phyloP scores from a whole-genome alignment of 352 stramenopile species.

The Stramenopiles sp. region DNA sequence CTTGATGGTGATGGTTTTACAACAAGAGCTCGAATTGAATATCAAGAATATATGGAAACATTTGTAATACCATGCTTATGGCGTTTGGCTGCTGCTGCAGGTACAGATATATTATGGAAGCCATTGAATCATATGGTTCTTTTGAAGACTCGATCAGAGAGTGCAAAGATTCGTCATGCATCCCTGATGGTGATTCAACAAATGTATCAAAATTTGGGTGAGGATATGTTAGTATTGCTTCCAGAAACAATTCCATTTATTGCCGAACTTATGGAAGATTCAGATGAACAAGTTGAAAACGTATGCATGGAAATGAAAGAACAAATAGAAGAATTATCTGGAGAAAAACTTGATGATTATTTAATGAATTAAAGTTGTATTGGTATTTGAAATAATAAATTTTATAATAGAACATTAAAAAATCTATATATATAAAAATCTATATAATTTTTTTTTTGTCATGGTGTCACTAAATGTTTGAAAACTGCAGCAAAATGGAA shows the following conservation, averaged over 20 bases:
- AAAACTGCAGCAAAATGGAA: too few relatives aligned
- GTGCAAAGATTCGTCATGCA: slow-evolving; percentile 26
- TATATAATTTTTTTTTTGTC: too few relatives aligned
- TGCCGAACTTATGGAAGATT: slow-evolving; percentile 43
- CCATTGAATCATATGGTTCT: slow-evolving; percentile 39
- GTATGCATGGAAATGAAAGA: slow-evolving; percentile 44
- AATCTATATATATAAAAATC: too few relatives aligned
- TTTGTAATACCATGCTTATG: slow-evolving; percentile 29
- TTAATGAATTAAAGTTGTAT: too few relatives aligned
- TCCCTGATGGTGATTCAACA: slow-evolving; percentile 34
- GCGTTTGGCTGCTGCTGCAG: slow-evolving; percentile 35
- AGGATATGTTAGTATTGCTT: slow-evolving; percentile 44
- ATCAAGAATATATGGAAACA: too few relatives aligned
- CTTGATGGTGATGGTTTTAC: neutral
- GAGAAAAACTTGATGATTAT: slow-evolving; percentile 44
- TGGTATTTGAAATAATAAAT: too few relatives aligned
- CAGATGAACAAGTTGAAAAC: slow-evolving; percentile 32
- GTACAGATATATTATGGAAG: slow-evolving; percentile 45
- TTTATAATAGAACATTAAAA: too few relatives aligned
- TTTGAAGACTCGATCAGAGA: slow-evolving; percentile 36
- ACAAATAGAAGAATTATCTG: slow-evolving; percentile 44
- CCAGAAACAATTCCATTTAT: slow-evolving; percentile 47
- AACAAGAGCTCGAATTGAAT: too few relatives aligned
- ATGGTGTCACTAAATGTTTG: too few relatives aligned
- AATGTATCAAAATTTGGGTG: slow-evolving; percentile 38